A percentile compares a stretch with the other conserved stretches of the same genome.
Evolutionary conservation across 345 rosid genomes (phyloP).

Genomic region (Litchi chinensis): DNA sequence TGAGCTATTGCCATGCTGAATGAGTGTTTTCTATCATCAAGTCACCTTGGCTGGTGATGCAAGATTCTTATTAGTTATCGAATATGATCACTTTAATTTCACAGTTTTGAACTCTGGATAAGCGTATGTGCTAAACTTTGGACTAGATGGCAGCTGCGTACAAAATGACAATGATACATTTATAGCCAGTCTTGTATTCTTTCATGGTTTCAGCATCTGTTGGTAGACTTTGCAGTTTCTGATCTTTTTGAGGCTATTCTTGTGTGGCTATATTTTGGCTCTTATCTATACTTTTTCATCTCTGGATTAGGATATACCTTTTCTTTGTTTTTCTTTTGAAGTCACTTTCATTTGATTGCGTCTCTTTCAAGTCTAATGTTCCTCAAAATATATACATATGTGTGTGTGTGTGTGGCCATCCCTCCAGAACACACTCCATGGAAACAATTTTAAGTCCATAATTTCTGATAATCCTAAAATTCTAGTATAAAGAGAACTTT

Average conservation of each 20-base stretch:
- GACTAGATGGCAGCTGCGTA: slow-evolving; percentile 5
- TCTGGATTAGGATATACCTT: slow-evolving; percentile 15
- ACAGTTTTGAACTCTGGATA: neutral
- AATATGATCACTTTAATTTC: too few species aligned
- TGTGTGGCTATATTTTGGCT: slow-evolving; percentile 34
- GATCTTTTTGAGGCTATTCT: slow-evolving; percentile 19
- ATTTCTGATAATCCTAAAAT: too few species aligned
- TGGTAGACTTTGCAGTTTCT: neutral
- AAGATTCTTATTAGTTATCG: too few species aligned
- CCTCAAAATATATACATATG: neutral
- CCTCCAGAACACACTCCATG: too few species aligned
- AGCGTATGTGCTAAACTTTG: neutral
- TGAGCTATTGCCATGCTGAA: too few species aligned
- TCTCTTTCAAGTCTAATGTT: neutral
- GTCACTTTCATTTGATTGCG: slow-evolving; percentile 23
- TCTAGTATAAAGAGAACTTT: too few species aligned
- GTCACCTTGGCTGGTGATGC: too few species aligned
- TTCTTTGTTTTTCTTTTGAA: slow-evolving; percentile 16
- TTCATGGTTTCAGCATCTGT: slow-evolving; percentile 18
- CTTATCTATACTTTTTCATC: slow-evolving; percentile 29
- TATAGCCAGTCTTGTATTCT: slow-evolving; percentile 12
- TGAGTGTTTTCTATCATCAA: too few species aligned
- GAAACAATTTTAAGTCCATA: too few species aligned
- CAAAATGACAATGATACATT: slow-evolving; percentile 23
- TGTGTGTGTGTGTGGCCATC: too few species aligned